phyloP scores from a whole-genome alignment of 495 filamentous ascomycete species.

The Saxophila tyrrhenica region DNA sequence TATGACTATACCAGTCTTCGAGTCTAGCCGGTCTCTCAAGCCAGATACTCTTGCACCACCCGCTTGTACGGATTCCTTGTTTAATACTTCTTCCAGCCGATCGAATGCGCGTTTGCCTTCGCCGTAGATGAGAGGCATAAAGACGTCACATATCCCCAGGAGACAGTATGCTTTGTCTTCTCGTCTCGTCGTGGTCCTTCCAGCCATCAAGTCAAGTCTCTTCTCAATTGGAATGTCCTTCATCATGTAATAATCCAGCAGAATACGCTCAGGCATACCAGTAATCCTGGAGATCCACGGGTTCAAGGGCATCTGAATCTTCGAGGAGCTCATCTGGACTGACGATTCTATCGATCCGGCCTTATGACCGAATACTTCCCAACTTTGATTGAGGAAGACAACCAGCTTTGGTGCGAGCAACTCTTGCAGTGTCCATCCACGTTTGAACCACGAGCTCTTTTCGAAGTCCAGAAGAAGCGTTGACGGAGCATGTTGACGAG shows the following conservation, averaged over 20 bases:
- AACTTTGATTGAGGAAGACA: slow-evolving; percentile 3
- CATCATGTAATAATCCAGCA: background rate
- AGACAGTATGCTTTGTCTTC: slow-evolving; percentile 16
- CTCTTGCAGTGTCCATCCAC: slow-evolving; percentile 1
- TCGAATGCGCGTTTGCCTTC: slow-evolving; percentile 2
- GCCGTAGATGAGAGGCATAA: slow-evolving; percentile 8
- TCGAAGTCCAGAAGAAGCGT: background rate
- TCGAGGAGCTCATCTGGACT: background rate
- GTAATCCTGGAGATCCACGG: background rate
- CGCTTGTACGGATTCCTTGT: slow-evolving; percentile 32
- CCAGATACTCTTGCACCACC: too few relatives aligned
- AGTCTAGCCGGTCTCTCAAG: too few relatives aligned
- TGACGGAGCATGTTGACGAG: background rate
- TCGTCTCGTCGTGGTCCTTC: background rate
- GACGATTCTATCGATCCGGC: background rate
- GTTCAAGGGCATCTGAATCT: background rate
- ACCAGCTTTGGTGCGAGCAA: slow-evolving; percentile 9
- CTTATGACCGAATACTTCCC: slow-evolving; percentile 2
- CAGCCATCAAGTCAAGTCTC: background rate
- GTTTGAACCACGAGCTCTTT: slow-evolving; percentile 7
- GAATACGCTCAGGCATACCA: background rate
- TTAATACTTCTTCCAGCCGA: background rate
- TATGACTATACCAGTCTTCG: too few relatives aligned
- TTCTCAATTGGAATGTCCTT: background rate
- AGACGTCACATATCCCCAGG: slow-evolving; percentile 9